A percentile compares a stretch with the other conserved stretches of the same genome.
phyloP scores from a whole-genome alignment of 2,329 filamentous ascomycete species.

The Aspergillus candidus region DNA sequence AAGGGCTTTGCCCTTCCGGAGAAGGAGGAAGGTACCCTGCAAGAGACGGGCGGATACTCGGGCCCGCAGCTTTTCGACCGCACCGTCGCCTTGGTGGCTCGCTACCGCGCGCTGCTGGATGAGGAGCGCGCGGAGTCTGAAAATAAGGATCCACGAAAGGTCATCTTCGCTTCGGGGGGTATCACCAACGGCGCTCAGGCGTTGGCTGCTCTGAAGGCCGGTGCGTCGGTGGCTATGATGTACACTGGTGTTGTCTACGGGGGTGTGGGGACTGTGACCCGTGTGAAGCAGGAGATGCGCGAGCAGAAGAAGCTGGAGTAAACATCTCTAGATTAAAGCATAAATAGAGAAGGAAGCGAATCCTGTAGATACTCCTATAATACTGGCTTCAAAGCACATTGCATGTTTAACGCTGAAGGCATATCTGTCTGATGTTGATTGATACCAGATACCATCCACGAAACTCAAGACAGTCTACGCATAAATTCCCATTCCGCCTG shows the following conservation, averaged over 20 bases:
- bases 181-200: constrained; percentile 86
- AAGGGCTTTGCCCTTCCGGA: constrained; percentile 57
- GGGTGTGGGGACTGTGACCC: constrained; percentile 55
- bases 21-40: constrained; percentile 61
- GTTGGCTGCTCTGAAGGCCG: constrained; percentile 73
- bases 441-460: too few relatives aligned
- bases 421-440: too few relatives aligned
- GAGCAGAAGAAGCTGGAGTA: constrained; percentile 25
- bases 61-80: constrained; percentile 82
- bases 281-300: constrained; percentile 45
- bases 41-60: constrained; percentile 81
- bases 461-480: too few relatives aligned
- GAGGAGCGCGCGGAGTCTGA: constrained; percentile 31
- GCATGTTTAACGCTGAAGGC: too few relatives aligned
- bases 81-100: constrained; percentile 70
- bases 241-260: constrained; percentile 72
- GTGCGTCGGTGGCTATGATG: constrained; percentile 83
- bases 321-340: constrained; percentile 2
- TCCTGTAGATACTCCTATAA: too few relatives aligned
- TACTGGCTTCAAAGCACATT: too few relatives aligned
- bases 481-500: too few relatives aligned
- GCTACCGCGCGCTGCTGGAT: constrained; percentile 68
- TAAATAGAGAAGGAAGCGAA: too few relatives aligned
- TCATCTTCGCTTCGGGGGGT: constrained; percentile 89
- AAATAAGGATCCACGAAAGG: constrained; percentile 48